Conservation (phyloP, 306 rosid species). For the Hippophae gyantsensis region DNA sequence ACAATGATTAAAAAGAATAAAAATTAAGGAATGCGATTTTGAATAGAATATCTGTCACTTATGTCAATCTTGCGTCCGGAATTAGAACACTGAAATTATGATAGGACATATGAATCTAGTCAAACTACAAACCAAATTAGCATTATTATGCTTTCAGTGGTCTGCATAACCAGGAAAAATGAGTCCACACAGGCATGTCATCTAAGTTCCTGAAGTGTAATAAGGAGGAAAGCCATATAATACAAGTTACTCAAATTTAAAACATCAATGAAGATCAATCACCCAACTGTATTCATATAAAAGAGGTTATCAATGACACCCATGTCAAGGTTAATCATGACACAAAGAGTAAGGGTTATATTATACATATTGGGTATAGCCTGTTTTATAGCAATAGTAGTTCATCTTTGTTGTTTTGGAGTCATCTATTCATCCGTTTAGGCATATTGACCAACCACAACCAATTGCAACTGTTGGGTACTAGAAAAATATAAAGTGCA, state of each 20-base stretch:
- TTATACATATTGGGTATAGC: background rate
- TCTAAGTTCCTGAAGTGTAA: constrained; percentile 14
- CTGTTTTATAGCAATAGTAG: too few species aligned
- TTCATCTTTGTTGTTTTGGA: too few species aligned
- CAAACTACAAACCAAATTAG: constrained; percentile 16
- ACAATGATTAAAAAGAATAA: constrained; percentile 12
- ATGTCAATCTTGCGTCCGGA: too few species aligned
- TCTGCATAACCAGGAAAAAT: constrained; percentile 19
- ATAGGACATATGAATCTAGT: constrained; percentile 2
- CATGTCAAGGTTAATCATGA: background rate
- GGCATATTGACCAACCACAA: too few species aligned
- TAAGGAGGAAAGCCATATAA: constrained; percentile 16
- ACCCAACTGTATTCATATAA: background rate
- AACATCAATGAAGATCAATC: constrained; percentile 22
- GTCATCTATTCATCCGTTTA: too few species aligned
- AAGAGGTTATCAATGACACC: background rate
- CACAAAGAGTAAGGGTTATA: background rate
- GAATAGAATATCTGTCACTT: background rate
- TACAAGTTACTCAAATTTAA: constrained; percentile 13
- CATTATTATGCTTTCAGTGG: constrained; percentile 16
- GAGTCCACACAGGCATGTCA: background rate
- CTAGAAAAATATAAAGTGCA: too few species aligned
- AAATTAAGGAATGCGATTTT: constrained; percentile 2
- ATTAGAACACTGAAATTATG: background rate
- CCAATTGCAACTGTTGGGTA: too few species aligned